Evolutionary conservation across 2,329 filamentous ascomycete genomes (phyloP), one percentile per base, ranked within the genome.

Genomic region (Phialocephala subalpina): DNA sequence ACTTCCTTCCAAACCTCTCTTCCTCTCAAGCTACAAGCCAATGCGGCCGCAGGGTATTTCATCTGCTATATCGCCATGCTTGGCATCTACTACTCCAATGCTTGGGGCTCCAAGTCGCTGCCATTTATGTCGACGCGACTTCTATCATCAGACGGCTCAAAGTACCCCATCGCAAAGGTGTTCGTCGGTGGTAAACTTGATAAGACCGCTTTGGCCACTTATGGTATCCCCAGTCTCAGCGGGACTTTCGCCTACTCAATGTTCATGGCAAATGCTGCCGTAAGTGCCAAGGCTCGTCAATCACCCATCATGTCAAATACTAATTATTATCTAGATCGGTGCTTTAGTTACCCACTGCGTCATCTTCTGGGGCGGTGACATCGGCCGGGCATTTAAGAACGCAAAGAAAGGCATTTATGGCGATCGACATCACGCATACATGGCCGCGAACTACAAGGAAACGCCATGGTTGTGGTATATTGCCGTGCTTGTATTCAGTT

Each of bases 211-310:
- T 62, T 87, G 27, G 73, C 73, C 0, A 71, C 77, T 29, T 79
- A 81, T 58, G 85, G 85, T 1, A 65, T 82, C 2, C 85, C 85
- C 0, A 78, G 73, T 8, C 72, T 87, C 2, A 80, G 80, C 0
- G 84, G 83, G 1, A 80, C 75, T 0, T 87, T 87, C 69, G 84
- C 83, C 0, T 86, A 82, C 53, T 76, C 81, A 1, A 80, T 87
- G 78, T 82, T 87, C 67, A 87, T 87, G 78, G 83, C 84, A 1
- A 87, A 87, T 73, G 82, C 83, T 67, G 84, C 85, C 36, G 82
- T 84, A 76, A 74, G 82, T 80, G 52, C 14, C 22, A 18, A 33
- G 11, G 45, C 45, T 1, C 14, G n/a, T 1, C 1, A 14, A 11
- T 8, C 52, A 35, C 20, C 18, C 5, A 14, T 14, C 2, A 4